Evolutionary conservation across 805 yeast genomes (phyloP).

Genomic region (Pichia manshurica): DNA sequence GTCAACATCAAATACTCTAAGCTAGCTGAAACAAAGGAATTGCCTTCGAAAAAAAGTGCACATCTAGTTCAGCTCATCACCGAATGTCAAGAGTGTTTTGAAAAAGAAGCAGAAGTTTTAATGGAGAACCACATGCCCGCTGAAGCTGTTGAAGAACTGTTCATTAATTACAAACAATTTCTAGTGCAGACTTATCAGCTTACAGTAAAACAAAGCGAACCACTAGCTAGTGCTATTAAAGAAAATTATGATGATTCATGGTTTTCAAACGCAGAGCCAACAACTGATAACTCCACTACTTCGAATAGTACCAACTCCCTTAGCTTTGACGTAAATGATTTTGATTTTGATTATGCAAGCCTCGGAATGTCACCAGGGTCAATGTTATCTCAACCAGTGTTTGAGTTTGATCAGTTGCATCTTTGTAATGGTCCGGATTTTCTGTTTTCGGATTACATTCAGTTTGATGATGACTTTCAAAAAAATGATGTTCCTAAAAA

Average conservation of each 20-base stretch:
- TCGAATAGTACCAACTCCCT: not conserved
- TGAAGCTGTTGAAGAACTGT: slow-evolving; percentile 7
- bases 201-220: too few species aligned
- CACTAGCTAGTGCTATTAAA: too few species aligned
- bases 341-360: slow-evolving; percentile 6
- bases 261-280: not conserved
- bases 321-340: slow-evolving; percentile 1
- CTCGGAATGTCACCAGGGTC: not conserved
- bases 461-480: not conserved
- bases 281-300: not conserved
- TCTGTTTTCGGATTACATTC: not conserved
- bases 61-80: slow-evolving; percentile 2
- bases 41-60: not conserved
- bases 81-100: slow-evolving; percentile 9
- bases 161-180: slow-evolving; percentile 7
- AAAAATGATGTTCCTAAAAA: too few species aligned
- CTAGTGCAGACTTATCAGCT: not conserved
- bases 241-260: not conserved
- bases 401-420: not conserved
- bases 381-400: not conserved
- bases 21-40: not conserved
- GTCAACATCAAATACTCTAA: not conserved
- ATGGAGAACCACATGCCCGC: slow-evolving; percentile 4
- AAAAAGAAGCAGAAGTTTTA: slow-evolving; percentile 8
- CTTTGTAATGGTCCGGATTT: slow-evolving; percentile 4